Evolutionary conservation across 2,329 filamentous ascomycete species (phyloP).

Genomic region (Penicillium sclerotiorum): DNA sequence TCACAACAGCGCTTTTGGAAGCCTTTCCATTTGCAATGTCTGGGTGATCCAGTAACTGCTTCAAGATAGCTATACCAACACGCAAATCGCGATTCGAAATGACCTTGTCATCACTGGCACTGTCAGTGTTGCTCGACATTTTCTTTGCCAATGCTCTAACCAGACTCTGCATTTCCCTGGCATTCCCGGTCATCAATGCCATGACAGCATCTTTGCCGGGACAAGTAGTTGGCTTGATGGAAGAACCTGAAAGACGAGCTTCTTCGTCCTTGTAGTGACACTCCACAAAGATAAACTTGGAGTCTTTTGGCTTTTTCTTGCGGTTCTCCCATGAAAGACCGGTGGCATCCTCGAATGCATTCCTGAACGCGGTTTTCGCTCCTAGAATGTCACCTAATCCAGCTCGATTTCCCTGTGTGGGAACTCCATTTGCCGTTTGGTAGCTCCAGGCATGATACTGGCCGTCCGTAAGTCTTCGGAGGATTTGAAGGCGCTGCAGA

Average conservation of each 20-base stretch:
- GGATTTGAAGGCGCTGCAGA: neutral
- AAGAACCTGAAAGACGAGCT: neutral
- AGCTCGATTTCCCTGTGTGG: neutral
- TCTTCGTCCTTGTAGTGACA: neutral
- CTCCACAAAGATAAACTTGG: neutral
- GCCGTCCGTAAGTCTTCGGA: neutral
- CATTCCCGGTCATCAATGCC: neutral
- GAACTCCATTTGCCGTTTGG: neutral
- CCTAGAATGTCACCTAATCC: neutral
- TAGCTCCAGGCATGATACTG: neutral
- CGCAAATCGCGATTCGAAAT: neutral
- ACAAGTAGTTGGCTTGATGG: too few relatives aligned
- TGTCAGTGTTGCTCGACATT: neutral
- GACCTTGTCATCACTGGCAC: neutral
- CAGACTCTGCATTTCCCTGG: neutral
- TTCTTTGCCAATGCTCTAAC: neutral
- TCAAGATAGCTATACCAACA: neutral
- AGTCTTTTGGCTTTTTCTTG: neutral
- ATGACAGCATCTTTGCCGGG: too few relatives aligned
- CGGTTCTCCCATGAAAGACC: neutral
- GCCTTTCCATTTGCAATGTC: neutral
- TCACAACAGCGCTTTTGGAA: too few relatives aligned
- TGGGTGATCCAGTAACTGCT: neutral
- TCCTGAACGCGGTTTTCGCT: neutral
- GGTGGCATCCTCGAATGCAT: neutral